A percentile compares a stretch with the other conserved stretches of the same genome.
These are phyloP conservation scores for Boletus tomentosulus DNA, from an alignment of 768 basidiomycete species.

Conservation along the genomic window DNA sequence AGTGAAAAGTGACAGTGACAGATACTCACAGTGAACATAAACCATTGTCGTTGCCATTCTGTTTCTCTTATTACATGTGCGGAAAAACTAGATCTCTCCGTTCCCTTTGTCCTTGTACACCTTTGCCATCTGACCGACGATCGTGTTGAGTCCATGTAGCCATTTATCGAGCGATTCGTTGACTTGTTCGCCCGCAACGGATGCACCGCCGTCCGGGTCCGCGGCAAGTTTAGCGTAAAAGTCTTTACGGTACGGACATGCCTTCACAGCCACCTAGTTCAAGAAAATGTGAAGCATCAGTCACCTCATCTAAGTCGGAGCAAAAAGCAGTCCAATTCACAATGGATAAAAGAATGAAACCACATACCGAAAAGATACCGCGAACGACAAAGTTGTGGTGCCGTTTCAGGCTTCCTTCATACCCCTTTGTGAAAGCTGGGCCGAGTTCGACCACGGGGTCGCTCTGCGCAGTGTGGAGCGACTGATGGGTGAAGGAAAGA, in stretches of 20 bases:
- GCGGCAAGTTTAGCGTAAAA: conserved; percentile 61
- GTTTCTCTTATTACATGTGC: too few species aligned
- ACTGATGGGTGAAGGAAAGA: conserved; percentile 82
- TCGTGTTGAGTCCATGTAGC: conserved; percentile 53
- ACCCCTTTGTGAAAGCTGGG: conserved; percentile 73
- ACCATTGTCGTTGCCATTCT: background rate
- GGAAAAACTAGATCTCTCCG: conserved; percentile 31
- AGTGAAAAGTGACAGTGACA: too few species aligned
- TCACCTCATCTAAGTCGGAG: background rate
- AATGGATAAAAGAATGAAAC: conserved; percentile 17
- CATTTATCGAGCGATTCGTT: conserved; percentile 53
- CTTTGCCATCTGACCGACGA: conserved; percentile 45
- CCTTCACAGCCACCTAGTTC: conserved; percentile 49
- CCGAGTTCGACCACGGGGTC: conserved; percentile 56
- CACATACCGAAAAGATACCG: conserved; percentile 50
- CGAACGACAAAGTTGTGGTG: conserved; percentile 76
- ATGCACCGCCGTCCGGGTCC: conserved; percentile 52
- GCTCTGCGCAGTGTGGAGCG: conserved; percentile 66
- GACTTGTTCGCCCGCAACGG: conserved; percentile 45
- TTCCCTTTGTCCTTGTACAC: conserved; percentile 58
- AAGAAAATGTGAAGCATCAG: background rate
- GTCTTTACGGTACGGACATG: conserved; percentile 54
- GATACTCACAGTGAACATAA: background rate
- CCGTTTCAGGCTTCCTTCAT: conserved; percentile 77
- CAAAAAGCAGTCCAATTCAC: background rate